Conservation (phyloP, 2,329 filamentous ascomycete genomes). For the Lasiodiplodia hormozganensis region DNA sequence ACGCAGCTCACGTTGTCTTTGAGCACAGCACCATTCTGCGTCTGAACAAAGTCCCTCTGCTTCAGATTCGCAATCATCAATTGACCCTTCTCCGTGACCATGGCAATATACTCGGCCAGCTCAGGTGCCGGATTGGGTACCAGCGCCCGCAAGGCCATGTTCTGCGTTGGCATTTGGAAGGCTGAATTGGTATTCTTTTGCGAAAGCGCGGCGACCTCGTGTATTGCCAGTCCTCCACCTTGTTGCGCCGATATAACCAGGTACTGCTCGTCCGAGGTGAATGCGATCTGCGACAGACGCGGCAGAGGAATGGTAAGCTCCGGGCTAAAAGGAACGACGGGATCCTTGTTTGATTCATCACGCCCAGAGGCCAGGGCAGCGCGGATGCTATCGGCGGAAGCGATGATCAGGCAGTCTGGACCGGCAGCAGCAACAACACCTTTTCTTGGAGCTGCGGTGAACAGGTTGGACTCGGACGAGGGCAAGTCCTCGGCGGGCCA, state of each 20-base stretch:
- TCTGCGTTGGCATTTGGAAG: conserved; percentile 79
- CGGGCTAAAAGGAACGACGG: conserved; percentile 74
- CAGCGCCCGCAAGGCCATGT: conserved; percentile 74
- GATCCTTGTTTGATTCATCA: conserved; percentile 61
- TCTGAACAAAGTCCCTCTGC: conserved; percentile 64
- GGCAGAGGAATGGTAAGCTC: conserved; percentile 76
- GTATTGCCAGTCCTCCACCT: conserved; percentile 83
- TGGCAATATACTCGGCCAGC: conserved; percentile 76
- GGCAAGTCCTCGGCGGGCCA: conserved; percentile 77
- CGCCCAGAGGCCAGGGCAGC: conserved; percentile 85
- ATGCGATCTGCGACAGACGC: conserved; percentile 85
- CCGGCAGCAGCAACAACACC: conserved; percentile 84
- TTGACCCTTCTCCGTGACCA: conserved; percentile 81
- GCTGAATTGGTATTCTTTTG: conserved; percentile 71
- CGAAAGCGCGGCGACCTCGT: conserved; percentile 73
- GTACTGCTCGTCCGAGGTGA: conserved; percentile 87
- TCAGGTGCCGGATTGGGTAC: conserved; percentile 80
- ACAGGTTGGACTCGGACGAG: conserved; percentile 77
- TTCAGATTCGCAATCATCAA: conserved; percentile 84
- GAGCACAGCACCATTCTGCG: conserved; percentile 67
- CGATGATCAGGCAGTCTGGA: conserved; percentile 89
- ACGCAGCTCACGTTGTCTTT: conserved; percentile 80
- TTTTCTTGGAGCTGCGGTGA: conserved; percentile 80
- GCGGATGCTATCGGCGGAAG: conserved; percentile 85
- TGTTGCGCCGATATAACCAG: conserved; percentile 82